Evolutionary conservation across 129 eudicot species (phyloP).

Genomic region (Centaurea solstitialis): DNA sequence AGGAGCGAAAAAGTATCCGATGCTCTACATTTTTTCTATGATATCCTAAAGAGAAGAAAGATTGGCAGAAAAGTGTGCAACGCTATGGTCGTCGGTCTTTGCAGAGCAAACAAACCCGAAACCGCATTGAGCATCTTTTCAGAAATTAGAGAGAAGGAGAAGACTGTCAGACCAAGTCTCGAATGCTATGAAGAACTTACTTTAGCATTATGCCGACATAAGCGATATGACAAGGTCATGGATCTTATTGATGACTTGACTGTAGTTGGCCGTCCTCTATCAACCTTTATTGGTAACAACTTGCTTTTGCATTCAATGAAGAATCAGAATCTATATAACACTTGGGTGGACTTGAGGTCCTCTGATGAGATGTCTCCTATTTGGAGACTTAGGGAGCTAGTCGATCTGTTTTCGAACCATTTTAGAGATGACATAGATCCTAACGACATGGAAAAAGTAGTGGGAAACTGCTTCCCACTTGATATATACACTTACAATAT

Average conservation of each 20-base stretch:
- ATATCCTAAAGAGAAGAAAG: conserved; percentile 34
- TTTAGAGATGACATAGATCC: conserved; percentile 27
- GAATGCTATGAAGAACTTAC: conserved; percentile 76
- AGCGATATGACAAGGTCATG: conserved; percentile 36
- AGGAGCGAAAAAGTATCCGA: conserved; percentile 39
- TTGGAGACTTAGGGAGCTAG: conserved; percentile 53
- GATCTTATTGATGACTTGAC: conserved; percentile 50
- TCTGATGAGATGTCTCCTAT: conserved; percentile 28
- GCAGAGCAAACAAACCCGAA: conserved; percentile 48
- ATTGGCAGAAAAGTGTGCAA: conserved; percentile 44
- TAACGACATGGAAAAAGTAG: conserved; percentile 56
- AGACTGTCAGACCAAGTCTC: conserved; percentile 38
- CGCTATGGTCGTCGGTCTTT: conserved; percentile 59
- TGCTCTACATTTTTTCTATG: conserved; percentile 45
- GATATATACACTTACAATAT: conserved; percentile 63
- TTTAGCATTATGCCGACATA: conserved; percentile 34
- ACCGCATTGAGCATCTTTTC: conserved; percentile 49
- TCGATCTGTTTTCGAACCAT: conserved; percentile 55
- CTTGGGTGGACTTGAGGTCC: conserved; percentile 50
- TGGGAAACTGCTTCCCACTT: conserved; percentile 51
- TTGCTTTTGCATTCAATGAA: conserved; percentile 51
- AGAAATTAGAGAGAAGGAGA: conserved; percentile 38
- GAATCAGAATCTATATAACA: conserved; percentile 39
- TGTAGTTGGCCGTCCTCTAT: conserved; percentile 45
- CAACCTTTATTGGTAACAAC: conserved; percentile 74